Conservation (phyloP, 192 early-diverging fungal species). For the Gaertneriomyces sp. region DNA sequence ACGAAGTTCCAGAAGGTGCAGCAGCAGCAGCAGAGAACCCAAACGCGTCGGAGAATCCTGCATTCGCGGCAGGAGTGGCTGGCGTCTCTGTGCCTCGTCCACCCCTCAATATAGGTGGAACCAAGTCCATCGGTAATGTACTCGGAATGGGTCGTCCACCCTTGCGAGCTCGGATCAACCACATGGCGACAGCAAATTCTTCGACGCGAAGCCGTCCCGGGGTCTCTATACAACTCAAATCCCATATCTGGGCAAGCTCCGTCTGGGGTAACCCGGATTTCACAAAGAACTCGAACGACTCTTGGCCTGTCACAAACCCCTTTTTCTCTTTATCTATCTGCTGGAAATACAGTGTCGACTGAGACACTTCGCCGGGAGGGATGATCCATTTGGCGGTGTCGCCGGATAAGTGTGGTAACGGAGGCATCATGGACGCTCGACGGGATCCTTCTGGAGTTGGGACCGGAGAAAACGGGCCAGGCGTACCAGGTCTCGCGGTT, state of each 20-base stretch:
- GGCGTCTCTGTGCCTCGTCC: no score
- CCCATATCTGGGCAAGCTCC: slow-evolving; percentile 74
- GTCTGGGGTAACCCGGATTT: slow-evolving; percentile 69
- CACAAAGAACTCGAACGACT: slow-evolving; percentile 73
- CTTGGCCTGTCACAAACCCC: slow-evolving; percentile 72
- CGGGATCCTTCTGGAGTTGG: slow-evolving; percentile 17
- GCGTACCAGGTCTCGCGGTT: background rate
- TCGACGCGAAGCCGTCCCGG: slow-evolving; percentile 39
- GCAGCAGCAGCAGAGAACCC: no score
- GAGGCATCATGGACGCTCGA: slow-evolving; percentile 14
- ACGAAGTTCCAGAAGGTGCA: no score
- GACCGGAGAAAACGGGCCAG: background rate
- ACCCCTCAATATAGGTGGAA: slow-evolving; percentile 48
- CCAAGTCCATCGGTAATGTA: slow-evolving; percentile 51
- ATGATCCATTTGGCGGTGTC: slow-evolving; percentile 65
- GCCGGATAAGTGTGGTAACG: background rate
- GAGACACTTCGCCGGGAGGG: slow-evolving; percentile 62
- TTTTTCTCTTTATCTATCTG: slow-evolving; percentile 58
- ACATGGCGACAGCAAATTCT: slow-evolving; percentile 50
- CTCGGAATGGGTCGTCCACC: slow-evolving; percentile 34
- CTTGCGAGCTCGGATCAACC: slow-evolving; percentile 40
- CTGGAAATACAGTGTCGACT: slow-evolving; percentile 80
- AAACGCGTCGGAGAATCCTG: no score
- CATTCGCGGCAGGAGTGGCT: no score
- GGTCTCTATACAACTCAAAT: slow-evolving; percentile 37